Base-by-base conservation (phyloP, 2,329 filamentous ascomycete species). In the Monilinia aucupariae region DNA sequence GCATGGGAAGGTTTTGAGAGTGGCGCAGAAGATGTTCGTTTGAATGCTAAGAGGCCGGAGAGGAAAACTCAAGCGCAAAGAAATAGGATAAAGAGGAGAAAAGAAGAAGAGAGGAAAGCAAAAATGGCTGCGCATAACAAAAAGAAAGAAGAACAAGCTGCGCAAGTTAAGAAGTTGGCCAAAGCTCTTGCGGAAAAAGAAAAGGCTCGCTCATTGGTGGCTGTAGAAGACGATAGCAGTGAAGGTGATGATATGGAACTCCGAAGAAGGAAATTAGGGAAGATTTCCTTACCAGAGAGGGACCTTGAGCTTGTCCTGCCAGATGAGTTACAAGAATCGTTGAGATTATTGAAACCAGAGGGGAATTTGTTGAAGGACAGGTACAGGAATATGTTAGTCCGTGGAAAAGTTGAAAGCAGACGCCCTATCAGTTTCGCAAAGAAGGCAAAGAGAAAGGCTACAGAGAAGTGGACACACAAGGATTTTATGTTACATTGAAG, bases 381-480 rank as follows among this genome's bases (percentile, higher is more conserved):
- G 58, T 97, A 96, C 79, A 82, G 94, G 66, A 97, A 85, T 75
- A 81, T 97, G 77, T 80, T 97, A 66, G 83, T 97, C 41, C 85
- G 92, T 67, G 94, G 94, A 64, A 96, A 94, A 78, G 78, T 99
- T 65, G 94, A 99, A 80, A 84, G 85, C 56, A 83, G 94, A 70
- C 88, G 88, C 74, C 87, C 87, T 59, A 84, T 93, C 64, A 84
- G 87, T 8, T 93, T 94, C 78, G 83, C 83, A 71, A 96, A 90
- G 82, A 90, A 94, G 80, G 84, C 85, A 67, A 92, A 87, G 81
- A 86, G 80, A 69, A 91, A 90, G 75, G 77, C 86, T 59, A 96
- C 91, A 8, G 94, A 97, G 83, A 99, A 97, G 78, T 99, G 94
- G 94, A 86, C 88, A 51, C 90, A 96, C 80, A 99, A 99, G 82